Evolutionary conservation across 768 basidiomycete genomes (phyloP).

Genomic region (Phlebiopsis gigantea): DNA sequence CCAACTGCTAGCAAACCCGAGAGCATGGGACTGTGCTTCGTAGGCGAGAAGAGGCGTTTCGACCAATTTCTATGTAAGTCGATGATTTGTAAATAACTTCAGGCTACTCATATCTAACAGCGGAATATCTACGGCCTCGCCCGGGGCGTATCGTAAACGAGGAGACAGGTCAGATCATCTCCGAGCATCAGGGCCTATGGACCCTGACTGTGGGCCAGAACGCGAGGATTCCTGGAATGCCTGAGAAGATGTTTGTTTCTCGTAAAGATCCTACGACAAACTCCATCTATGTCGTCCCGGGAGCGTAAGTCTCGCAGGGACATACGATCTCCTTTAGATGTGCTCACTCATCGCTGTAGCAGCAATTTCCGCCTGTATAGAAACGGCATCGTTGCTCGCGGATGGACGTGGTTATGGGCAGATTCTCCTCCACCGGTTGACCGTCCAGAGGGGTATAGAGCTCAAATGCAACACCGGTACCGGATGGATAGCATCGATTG

Average conservation of each 20-base stretch:
- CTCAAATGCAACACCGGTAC: conserved; percentile 63
- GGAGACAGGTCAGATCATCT: conserved; percentile 47
- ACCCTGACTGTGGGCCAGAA: conserved; percentile 83
- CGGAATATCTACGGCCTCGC: conserved; percentile 66
- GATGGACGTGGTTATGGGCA: conserved; percentile 78
- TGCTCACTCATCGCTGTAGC: not conserved
- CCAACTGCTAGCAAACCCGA: conserved; percentile 75
- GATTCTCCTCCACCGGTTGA: conserved; percentile 49
- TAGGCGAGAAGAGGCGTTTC: conserved; percentile 76
- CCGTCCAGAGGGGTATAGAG: conserved; percentile 38
- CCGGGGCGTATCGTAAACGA: conserved; percentile 67
- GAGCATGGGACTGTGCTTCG: conserved; percentile 94
- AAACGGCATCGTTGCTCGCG: conserved; percentile 27
- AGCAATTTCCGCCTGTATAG: conserved; percentile 61
- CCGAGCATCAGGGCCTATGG: conserved; percentile 74
- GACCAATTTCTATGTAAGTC: conserved; percentile 64
- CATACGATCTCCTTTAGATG: not conserved
- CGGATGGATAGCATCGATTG: conserved; percentile 54
- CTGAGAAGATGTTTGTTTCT: conserved; percentile 63
- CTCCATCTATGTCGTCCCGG: conserved; percentile 70
- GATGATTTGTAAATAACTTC: not conserved
- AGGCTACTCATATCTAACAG: conserved; percentile 32
- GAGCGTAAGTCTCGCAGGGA: conserved; percentile 39
- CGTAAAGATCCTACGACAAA: conserved; percentile 61
- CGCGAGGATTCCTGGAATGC: conserved; percentile 58